phyloP scores from a whole-genome alignment of 306 rosid genomes.

The Corylus americana region DNA sequence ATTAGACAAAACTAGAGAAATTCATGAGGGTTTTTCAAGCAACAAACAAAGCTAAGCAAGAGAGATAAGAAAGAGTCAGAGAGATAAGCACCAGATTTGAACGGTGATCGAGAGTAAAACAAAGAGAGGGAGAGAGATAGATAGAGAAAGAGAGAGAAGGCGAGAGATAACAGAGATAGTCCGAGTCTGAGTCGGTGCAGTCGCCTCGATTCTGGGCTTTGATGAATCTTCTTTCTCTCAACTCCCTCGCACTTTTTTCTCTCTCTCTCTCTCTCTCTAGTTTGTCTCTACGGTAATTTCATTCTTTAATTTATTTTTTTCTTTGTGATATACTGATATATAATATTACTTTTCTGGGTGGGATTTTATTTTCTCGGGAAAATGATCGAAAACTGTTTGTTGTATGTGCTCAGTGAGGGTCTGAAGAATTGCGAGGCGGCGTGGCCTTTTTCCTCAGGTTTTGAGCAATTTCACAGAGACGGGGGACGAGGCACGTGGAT shows the following conservation, averaged over 20 bases:
- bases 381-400: constrained; percentile 23
- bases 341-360: constrained; percentile 1
- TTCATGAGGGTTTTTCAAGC: constrained; percentile 4
- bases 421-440: background rate
- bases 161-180: background rate
- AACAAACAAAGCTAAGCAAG: background rate
- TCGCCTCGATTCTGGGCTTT: constrained; percentile 25
- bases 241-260: constrained; percentile 3
- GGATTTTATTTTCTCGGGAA: constrained; percentile 37
- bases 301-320: too few relatives aligned
- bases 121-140: constrained; percentile 6
- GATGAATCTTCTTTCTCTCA: constrained; percentile 25
- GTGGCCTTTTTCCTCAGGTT: background rate
- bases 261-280: background rate
- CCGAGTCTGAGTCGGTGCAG: constrained; percentile 43
- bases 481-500: background rate
- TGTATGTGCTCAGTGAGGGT: too few relatives aligned
- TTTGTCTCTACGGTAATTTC: background rate
- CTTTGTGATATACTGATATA: background rate
- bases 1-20: constrained; percentile 23
- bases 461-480: background rate
- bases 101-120: constrained; percentile 7
- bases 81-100: constrained; percentile 32
- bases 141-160: background rate
- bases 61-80: constrained; percentile 6